A percentile compares a stretch with the other conserved stretches of the same genome.
These are phyloP conservation scores for Penicillium vulpinum DNA, from an alignment of 2,329 filamentous ascomycete genomes.

Conservation along the genomic window DNA sequence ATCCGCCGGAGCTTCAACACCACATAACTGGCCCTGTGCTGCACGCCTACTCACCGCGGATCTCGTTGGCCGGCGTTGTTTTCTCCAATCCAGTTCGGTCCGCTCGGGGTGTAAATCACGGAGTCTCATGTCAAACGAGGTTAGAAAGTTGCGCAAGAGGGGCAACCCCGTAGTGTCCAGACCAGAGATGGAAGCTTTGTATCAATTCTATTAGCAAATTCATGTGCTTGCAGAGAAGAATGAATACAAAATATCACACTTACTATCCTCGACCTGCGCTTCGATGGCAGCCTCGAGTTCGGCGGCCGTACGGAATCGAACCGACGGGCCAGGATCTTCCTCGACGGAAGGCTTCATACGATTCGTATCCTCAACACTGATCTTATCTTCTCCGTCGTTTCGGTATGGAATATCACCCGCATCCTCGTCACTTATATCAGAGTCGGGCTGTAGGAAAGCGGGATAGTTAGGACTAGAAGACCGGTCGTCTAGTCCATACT, in stretches of 20 bases:
- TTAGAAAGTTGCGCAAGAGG: not conserved
- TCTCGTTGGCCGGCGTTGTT: not conserved
- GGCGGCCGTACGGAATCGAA: not conserved
- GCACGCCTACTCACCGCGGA: not conserved
- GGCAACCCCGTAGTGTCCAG: not conserved
- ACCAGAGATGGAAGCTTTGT: not conserved
- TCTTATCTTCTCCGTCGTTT: too few relatives aligned
- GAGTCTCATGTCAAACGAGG: not conserved
- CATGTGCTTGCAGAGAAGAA: too few relatives aligned
- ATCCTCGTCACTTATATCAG: too few relatives aligned
- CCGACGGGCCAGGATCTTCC: not conserved
- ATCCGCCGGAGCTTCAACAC: not conserved
- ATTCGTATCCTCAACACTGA: too few relatives aligned
- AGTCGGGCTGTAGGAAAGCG: too few relatives aligned
- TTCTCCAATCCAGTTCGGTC: not conserved
- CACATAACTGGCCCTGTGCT: not conserved
- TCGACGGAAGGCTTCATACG: not conserved
- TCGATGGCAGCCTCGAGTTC: not conserved
- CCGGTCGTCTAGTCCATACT: too few relatives aligned
- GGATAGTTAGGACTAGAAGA: too few relatives aligned
- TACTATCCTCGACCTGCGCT: not conserved
- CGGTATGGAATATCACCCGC: too few relatives aligned
- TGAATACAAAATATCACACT: not conserved
- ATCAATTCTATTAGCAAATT: not conserved
- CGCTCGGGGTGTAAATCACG: not conserved